phyloP scores from a whole-genome alignment of 148 eudicot genomes.

The Rhododendron griersonianum region DNA sequence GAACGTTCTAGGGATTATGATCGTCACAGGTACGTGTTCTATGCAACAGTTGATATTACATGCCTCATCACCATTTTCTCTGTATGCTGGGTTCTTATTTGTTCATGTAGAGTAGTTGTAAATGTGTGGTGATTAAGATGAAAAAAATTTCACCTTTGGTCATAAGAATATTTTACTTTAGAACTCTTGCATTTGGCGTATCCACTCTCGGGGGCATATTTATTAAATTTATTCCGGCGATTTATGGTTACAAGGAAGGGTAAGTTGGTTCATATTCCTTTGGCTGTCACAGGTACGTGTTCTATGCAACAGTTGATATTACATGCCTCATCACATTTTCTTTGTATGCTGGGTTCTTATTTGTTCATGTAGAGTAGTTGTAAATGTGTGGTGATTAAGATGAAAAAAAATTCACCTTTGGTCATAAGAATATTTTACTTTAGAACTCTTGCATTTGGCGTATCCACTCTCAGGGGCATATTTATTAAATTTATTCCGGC shows the following conservation, averaged over 20 bases:
- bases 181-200: background rate
- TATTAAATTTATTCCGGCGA: background rate
- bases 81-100: background rate
- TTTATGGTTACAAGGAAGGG: background rate
- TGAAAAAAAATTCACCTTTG: background rate
- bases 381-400: background rate
- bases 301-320: background rate
- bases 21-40: constrained; percentile 57
- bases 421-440: background rate
- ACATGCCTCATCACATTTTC: background rate
- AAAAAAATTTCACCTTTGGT: background rate
- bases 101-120: background rate
- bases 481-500: background rate
- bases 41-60: background rate
- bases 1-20: constrained; percentile 84
- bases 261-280: background rate
- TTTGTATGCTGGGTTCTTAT: background rate
- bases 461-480: background rate
- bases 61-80: background rate
- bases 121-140: background rate
- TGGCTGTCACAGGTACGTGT: constrained; percentile 49
- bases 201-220: background rate
- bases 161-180: background rate
- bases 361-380: background rate
- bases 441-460: background rate